Conservation (phyloP, 768 basidiomycete genomes). For the Lactarius hengduanensis region DNA sequence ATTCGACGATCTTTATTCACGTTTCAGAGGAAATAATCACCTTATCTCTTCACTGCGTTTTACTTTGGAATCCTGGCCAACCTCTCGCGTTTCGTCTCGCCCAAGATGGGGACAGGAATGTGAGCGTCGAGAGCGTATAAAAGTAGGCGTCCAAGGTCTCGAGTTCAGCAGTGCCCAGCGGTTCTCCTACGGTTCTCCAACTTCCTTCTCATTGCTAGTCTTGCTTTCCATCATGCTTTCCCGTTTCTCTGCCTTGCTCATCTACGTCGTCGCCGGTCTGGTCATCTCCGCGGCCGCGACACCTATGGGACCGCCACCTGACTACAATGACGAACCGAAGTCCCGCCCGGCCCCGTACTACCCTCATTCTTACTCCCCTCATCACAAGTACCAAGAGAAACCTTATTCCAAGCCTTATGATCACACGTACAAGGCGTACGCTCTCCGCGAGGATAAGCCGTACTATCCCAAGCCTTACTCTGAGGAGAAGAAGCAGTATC, state of each 20-base stretch:
- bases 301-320: conserved; percentile 3
- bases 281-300: conserved; percentile 19
- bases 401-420: neutral
- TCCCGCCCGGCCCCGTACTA: conserved; percentile 6
- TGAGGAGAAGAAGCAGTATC: conserved; percentile 2
- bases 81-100: neutral
- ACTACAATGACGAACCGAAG: conserved; percentile 14
- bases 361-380: neutral
- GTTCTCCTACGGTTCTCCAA: conserved; percentile 21
- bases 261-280: conserved; percentile 21
- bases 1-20: neutral
- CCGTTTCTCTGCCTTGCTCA: conserved; percentile 19
- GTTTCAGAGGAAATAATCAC: neutral
- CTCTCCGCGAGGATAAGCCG: neutral
- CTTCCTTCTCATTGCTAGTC: conserved; percentile 13
- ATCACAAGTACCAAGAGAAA: neutral
- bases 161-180: conserved; percentile 21
- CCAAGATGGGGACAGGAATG: conserved; percentile 8
- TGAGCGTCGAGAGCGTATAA: conserved; percentile 12
- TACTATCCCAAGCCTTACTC: neutral
- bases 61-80: neutral
- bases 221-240: conserved; percentile 24
- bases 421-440: neutral
- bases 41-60: neutral
- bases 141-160: neutral